These are phyloP conservation scores for Mangifera indica DNA, from an alignment of 345 rosid species.

Conservation along the genomic window DNA sequence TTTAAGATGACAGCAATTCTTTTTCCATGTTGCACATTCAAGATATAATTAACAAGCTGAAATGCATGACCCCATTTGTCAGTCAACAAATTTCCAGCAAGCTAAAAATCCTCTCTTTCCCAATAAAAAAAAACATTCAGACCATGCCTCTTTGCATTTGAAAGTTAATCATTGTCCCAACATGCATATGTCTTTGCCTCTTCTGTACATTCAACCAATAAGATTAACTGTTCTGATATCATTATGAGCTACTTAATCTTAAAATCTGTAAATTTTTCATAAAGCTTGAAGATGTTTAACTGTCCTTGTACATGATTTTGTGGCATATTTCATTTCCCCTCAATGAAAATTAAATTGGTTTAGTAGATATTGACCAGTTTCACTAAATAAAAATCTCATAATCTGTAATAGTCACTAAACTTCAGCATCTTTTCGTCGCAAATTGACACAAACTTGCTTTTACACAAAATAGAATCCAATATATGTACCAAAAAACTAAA, in stretches of 20 bases:
- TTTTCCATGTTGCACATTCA: slow-evolving; percentile 86
- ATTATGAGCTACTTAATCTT: too few species aligned
- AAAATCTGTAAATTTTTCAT: too few species aligned
- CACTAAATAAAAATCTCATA: background rate
- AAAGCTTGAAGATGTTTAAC: too few species aligned
- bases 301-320: too few species aligned
- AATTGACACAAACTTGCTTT: too few species aligned
- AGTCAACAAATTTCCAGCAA: background rate
- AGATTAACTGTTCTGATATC: too few species aligned
- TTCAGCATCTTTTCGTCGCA: background rate
- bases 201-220: background rate
- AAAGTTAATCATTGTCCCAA: background rate
- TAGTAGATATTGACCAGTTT: background rate
- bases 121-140: background rate
- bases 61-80: background rate
- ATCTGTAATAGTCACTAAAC: background rate
- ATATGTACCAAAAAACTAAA: slow-evolving; percentile 1
- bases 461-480: background rate
- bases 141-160: background rate
- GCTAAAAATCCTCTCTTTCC: background rate
- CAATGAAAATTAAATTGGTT: background rate
- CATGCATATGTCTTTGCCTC: background rate
- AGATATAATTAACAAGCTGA: slow-evolving; percentile 77
- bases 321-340: background rate
- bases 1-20: slow-evolving; percentile 87